A percentile compares a stretch with the other conserved stretches of the same genome.
Evolutionary conservation across 1,139 yeast species (phyloP).

Genomic region (Geotrichum bryndzae): DNA sequence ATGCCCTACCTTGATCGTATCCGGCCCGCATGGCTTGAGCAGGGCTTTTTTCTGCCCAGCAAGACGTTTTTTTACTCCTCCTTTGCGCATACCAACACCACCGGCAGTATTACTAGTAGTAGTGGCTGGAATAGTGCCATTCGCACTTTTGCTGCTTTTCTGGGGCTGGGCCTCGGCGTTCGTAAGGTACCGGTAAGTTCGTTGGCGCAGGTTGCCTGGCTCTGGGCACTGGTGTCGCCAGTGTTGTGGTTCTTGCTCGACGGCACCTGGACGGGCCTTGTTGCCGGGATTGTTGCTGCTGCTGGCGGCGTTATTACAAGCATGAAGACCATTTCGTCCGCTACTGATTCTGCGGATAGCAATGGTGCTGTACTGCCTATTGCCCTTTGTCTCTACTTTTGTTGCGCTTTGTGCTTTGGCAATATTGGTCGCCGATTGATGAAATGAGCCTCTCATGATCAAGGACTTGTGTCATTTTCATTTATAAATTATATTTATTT

Average conservation of each 20-base stretch:
- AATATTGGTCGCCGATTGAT: conserved; percentile 41
- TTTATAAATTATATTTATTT: background rate
- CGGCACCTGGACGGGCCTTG: conserved; percentile 62
- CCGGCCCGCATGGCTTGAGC: background rate
- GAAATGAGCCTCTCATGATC: background rate
- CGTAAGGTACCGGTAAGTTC: conserved; percentile 76
- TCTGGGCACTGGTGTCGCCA: conserved; percentile 72
- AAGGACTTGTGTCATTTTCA: background rate
- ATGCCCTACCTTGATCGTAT: background rate
- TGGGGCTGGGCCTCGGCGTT: conserved; percentile 80
- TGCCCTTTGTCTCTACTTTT: conserved; percentile 49
- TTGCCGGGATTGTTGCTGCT: conserved; percentile 26
- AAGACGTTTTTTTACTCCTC: background rate
- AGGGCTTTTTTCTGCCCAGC: background rate
- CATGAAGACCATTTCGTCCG: conserved; percentile 27
- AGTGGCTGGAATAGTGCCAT: conserved; percentile 39
- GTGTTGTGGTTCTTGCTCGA: conserved; percentile 77
- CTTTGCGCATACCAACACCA: background rate
- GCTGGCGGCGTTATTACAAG: conserved; percentile 30
- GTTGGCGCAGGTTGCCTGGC: conserved; percentile 64
- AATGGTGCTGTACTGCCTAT: conserved; percentile 25
- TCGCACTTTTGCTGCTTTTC: conserved; percentile 64
- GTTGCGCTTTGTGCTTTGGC: conserved; percentile 64
- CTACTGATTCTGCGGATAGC: background rate
- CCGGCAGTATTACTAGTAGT: background rate